phyloP scores from a whole-genome alignment of 305 asterid genomes.

The Andrographis paniculata region DNA sequence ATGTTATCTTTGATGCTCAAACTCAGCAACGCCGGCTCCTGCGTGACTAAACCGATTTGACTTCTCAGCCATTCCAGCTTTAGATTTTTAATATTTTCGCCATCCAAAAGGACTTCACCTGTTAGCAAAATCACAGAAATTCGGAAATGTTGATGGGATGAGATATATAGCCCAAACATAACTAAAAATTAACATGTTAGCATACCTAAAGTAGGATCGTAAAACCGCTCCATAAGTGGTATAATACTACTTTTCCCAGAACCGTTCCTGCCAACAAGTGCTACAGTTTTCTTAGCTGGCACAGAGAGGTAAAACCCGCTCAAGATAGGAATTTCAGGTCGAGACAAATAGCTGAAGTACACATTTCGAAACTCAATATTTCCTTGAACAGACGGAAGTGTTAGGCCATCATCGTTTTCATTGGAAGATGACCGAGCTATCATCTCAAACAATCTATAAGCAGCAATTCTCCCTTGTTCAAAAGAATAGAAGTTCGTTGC shows the following conservation, averaged over 20 bases:
- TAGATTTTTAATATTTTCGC: conserved; percentile 90
- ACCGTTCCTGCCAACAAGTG: conserved; percentile 99
- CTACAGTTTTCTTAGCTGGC: conserved; percentile 96
- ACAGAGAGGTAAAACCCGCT: conserved; percentile 98
- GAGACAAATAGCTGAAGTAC: conserved; percentile 93
- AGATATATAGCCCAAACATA: conserved; percentile 13
- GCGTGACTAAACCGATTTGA: conserved; percentile 96
- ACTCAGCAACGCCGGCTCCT: conserved; percentile 98
- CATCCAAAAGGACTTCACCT: conserved; percentile 99
- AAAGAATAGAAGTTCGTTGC: conserved; percentile 98
- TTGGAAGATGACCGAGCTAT: conserved; percentile 88
- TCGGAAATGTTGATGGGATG: conserved; percentile 10
- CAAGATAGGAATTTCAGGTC: conserved; percentile 98
- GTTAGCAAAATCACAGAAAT: conserved; percentile 23
- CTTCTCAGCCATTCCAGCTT: conserved; percentile 98
- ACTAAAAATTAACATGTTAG: conserved; percentile 7
- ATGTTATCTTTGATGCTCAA: conserved; percentile 93
- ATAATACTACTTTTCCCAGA: conserved; percentile 99
- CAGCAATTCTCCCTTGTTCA: conserved; percentile 99
- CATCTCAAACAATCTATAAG: conserved; percentile 97
- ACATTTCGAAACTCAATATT: conserved; percentile 97
- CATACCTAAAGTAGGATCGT: conserved; percentile 96
- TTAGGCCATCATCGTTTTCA: conserved; percentile 71
- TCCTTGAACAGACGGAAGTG: conserved; percentile 90
- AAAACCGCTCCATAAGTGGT: conserved; percentile 99